phyloP scores from a whole-genome alignment of 1,284 basidiomycete genomes.

The Ustilago shanxiensis region DNA sequence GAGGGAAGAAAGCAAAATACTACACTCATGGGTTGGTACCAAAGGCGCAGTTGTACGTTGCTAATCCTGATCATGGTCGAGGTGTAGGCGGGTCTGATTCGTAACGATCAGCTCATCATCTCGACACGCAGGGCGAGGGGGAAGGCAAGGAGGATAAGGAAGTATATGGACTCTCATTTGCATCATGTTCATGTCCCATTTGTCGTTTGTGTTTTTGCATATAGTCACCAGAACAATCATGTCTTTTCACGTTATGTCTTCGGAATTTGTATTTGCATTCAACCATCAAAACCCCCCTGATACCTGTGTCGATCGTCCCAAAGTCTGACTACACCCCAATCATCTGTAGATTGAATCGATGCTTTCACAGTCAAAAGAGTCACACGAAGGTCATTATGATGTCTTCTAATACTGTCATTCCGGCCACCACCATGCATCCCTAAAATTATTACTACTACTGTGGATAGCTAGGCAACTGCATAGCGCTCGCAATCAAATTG shows the following conservation, averaged over 20 bases:
- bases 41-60: constrained; percentile 59
- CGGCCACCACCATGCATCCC: no score
- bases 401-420: neutral
- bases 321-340: no score
- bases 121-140: neutral
- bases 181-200: neutral
- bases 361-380: no score
- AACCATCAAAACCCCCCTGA: neutral
- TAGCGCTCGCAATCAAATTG: constrained; percentile 40
- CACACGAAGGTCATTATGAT: no score
- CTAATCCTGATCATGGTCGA: constrained; percentile 53
- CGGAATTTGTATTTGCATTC: constrained; percentile 1
- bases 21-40: constrained; percentile 50
- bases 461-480: constrained; percentile 37
- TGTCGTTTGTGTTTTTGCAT: neutral
- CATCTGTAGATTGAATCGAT: no score
- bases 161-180: neutral
- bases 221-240: constrained; percentile 4
- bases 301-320: neutral
- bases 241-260: neutral
- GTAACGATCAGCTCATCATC: neutral
- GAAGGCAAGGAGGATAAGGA: neutral
- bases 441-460: neutral
- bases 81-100: neutral
- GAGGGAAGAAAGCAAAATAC: constrained; percentile 4